Base-by-base conservation (phyloP, 2,329 filamentous ascomycete genomes). In the Ceratocystis lukuohia region DNA sequence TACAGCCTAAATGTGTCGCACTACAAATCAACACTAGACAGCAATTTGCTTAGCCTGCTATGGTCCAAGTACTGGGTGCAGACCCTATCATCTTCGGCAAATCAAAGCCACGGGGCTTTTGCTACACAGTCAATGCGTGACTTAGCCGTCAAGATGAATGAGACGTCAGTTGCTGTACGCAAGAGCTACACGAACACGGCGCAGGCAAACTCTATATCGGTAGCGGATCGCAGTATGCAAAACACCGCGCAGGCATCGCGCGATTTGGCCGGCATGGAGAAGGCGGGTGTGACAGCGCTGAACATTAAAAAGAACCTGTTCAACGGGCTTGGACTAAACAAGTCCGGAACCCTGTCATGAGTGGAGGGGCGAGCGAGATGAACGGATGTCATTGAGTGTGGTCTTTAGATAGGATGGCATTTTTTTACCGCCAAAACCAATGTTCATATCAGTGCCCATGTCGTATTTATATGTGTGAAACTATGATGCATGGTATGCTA, bases 31-130 rank as follows among this genome's bases (percentile, higher is more conserved):
- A 88, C 88, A 0, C 86, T 99, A 33, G 94, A 99, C 76, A 83
- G 86, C 1, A 88, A 91, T 71, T 81, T 99, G 28, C 80, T 99
- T 4, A 90, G 95, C 72, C 82, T 91, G 64, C 80, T 99, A 37
- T 97, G 94, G 94, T 96, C 96, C 79, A 97, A 97, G 76, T 99
- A 99, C 80, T 96, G 91, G 94, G 92, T 96, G 44, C 89, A 95
- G 73, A 99, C 94, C 5, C 83, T 99, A 22, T 25, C 53, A 17
- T 95, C 91, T 86, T 71, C 92, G 93, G 25, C 82, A 96, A 3
- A 87, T 96, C 71, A 91, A 90, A 97, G 96, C 73, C 88, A 92
- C 69, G 53, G 12, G 22, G 93, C 96, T 71, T 99, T 92, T 74
- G 88, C 87, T 64, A 96, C 88, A 72, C 94, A 92, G 75, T 92